A percentile compares a stretch with the other conserved stretches of the same genome.
These are phyloP conservation scores for Colletotrichum sp. DNA, from an alignment of 2,329 filamentous ascomycete genomes.

Conservation along the genomic window DNA sequence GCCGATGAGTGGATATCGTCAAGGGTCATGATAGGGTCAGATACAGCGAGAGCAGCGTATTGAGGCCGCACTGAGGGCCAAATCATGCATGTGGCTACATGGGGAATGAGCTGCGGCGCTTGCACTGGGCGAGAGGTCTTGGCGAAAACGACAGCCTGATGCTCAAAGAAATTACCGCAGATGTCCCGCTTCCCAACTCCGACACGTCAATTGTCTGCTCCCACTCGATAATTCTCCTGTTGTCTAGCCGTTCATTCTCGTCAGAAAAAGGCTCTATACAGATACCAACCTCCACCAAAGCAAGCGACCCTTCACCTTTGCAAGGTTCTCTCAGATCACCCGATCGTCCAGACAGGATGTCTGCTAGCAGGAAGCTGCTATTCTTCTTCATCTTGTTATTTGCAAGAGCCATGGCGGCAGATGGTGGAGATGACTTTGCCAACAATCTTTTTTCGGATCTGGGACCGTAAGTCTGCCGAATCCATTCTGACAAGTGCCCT, in stretches of 20 bases:
- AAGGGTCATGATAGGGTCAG: neutral
- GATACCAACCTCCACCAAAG: no score
- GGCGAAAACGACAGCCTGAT: neutral
- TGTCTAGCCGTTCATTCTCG: no score
- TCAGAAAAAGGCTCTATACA: no score
- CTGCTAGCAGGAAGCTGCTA: accelerated
- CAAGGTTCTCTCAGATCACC: neutral
- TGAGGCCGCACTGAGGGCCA: neutral
- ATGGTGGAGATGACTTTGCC: neutral
- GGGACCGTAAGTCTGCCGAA: neutral
- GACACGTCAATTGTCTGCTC: accelerated
- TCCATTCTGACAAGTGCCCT: neutral
- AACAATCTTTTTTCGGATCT: neutral
- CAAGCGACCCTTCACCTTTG: no score
- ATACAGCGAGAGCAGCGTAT: accelerated
- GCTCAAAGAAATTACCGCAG: neutral
- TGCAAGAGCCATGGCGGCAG: neutral
- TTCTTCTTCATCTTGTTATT: neutral
- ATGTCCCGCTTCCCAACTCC: neutral
- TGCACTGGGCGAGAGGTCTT: accelerated
- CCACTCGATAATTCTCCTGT: neutral
- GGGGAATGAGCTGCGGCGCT: neutral
- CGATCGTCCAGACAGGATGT: neutral
- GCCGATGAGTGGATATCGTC: neutral
- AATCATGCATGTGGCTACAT: neutral